phyloP scores from a whole-genome alignment of 2,329 filamentous ascomycete genomes.

The Scolecobasidium constrictum region DNA sequence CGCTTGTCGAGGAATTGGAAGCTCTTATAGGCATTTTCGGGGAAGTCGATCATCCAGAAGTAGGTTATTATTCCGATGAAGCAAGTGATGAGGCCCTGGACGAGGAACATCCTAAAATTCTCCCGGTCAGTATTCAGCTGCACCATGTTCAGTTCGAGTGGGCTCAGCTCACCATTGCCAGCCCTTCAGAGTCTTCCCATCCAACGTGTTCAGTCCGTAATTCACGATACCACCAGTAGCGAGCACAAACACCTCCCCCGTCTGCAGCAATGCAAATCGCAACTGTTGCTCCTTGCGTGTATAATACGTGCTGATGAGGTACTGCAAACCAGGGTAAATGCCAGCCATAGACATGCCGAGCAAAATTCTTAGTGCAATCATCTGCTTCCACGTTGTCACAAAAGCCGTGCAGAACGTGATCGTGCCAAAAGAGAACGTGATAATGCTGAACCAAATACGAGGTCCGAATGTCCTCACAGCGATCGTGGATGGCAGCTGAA shows the following conservation, averaged over 20 bases:
- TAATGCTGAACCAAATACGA: slow-evolving; percentile 48
- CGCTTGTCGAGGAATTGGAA: slow-evolving; percentile 46
- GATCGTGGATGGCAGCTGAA: slow-evolving; percentile 58
- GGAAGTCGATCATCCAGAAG: slow-evolving; percentile 63
- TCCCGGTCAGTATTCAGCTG: no score
- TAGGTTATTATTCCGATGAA: slow-evolving; percentile 50
- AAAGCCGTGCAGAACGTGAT: slow-evolving; percentile 38
- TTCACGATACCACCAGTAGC: slow-evolving; percentile 58
- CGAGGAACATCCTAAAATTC: slow-evolving; percentile 62
- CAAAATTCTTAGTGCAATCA: slow-evolving; percentile 39
- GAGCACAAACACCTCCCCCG: slow-evolving; percentile 52
- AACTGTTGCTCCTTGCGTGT: slow-evolving; percentile 54
- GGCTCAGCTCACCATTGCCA: no score
- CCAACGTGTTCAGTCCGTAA: slow-evolving; percentile 54
- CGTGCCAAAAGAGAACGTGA: slow-evolving; percentile 42
- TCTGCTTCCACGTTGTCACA: slow-evolving; percentile 38
- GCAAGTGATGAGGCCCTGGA: slow-evolving; percentile 50
- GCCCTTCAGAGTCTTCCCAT: slow-evolving; percentile 45
- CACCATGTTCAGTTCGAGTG: no score
- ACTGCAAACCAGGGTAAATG: slow-evolving; percentile 43
- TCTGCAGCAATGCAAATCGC: slow-evolving; percentile 54
- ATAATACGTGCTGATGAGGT: slow-evolving; percentile 46
- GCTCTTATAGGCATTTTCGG: slow-evolving; percentile 46
- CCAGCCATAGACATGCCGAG: slow-evolving; percentile 44
- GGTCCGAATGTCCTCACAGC: slow-evolving; percentile 55